These are phyloP conservation scores for Xylariomycetidae sp. DNA, from an alignment of 2,329 filamentous ascomycete genomes.

Conservation along the genomic window DNA sequence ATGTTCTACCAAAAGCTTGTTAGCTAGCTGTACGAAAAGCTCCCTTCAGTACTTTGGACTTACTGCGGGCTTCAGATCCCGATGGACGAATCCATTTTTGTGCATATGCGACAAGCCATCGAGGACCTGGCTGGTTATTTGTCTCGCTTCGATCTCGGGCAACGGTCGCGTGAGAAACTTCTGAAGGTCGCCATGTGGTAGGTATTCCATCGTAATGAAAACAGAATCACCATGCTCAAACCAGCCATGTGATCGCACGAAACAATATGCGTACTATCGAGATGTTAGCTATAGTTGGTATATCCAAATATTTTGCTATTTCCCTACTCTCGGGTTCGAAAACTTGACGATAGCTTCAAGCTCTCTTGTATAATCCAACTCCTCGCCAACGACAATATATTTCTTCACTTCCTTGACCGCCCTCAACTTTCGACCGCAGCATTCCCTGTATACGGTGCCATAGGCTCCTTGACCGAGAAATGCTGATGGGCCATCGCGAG, in stretches of 20 bases:
- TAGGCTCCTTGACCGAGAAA: not conserved
- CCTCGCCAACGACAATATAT: not conserved
- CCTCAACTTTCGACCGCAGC: not conserved
- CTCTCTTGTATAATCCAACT: constrained; percentile 9
- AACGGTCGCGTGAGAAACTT: constrained; percentile 3
- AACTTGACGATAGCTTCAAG: constrained; percentile 13
- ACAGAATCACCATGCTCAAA: constrained; percentile 6
- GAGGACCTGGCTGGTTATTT: constrained; percentile 7
- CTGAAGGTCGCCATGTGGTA: constrained; percentile 8
- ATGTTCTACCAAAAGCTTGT: no score
- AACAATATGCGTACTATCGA: constrained; percentile 14
- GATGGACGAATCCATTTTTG: constrained; percentile 7
- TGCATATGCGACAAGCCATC: constrained; percentile 10
- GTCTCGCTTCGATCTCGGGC: constrained; percentile 3
- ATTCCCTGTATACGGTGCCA: not conserved
- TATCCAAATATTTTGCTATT: no score
- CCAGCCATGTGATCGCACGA: constrained; percentile 13
- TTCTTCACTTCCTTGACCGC: constrained; percentile 5
- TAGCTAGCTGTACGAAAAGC: no score
- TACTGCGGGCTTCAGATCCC: constrained; percentile 10
- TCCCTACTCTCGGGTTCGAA: constrained; percentile 7
- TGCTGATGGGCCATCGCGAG: not conserved
- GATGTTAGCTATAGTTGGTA: no score
- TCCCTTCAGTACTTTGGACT: not conserved
- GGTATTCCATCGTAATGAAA: constrained; percentile 15